Conservation (phyloP, 2,329 filamentous ascomycete genomes). For the Scorias spongiosa region DNA sequence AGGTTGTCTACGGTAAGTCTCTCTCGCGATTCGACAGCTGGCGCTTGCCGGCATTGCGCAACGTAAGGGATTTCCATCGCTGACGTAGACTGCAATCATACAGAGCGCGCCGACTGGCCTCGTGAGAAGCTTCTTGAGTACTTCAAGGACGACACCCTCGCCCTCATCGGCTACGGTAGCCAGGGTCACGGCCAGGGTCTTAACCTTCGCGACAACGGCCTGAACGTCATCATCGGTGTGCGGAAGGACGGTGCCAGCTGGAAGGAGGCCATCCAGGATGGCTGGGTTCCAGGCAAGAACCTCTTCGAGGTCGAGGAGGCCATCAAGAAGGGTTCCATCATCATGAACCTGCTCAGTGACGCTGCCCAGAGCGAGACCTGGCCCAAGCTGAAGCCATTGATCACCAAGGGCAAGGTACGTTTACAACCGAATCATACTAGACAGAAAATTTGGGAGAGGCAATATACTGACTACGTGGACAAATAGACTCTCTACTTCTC, state of each 20-base stretch:
- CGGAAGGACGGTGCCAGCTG: conserved; percentile 96
- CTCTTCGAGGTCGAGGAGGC: conserved; percentile 97
- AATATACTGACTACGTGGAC: neutral
- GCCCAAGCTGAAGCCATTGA: conserved; percentile 93
- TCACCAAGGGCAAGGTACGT: conserved; percentile 92
- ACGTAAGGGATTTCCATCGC: no score
- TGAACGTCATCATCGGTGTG: conserved; percentile 98
- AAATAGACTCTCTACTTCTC: conserved; percentile 95
- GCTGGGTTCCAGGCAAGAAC: conserved; percentile 97
- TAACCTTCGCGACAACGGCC: conserved; percentile 98
- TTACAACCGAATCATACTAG: neutral
- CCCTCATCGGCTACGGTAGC: conserved; percentile 95
- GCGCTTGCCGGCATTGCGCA: conserved; percentile 4
- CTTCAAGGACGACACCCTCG: conserved; percentile 99
- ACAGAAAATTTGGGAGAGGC: neutral
- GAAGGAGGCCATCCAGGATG: conserved; percentile 93
- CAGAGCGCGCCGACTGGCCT: conserved; percentile 97
- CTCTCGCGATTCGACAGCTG: neutral
- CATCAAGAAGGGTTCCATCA: conserved; percentile 78
- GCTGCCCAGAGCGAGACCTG: conserved; percentile 98
- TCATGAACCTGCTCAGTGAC: conserved; percentile 99
- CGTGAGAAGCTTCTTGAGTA: conserved; percentile 96
- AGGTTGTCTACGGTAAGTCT: conserved; percentile 74
- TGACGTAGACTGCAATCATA: conserved; percentile 12
- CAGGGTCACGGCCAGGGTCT: conserved; percentile 98